Percentiles rank a stretch among this genome's conserved stretches.
These are phyloP conservation scores for Elsinoe batatas DNA, from an alignment of 2,329 filamentous ascomycete genomes.

Conservation along the genomic window DNA sequence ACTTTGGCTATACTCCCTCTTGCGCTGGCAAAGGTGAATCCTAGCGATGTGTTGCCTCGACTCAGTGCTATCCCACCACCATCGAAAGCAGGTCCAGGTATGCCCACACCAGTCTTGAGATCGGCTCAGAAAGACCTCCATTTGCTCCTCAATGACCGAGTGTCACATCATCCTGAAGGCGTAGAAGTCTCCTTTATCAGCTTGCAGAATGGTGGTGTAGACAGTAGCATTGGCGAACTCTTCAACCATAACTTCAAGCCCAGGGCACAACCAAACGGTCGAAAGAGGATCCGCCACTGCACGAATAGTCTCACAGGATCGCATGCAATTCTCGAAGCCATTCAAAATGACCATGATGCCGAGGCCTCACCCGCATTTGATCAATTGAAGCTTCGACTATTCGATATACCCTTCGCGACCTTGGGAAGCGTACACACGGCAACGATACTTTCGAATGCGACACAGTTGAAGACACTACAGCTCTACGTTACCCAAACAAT, in stretches of 20 bases:
- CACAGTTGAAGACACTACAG: constrained; percentile 22
- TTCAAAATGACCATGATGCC: constrained; percentile 31
- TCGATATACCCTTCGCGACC: constrained; percentile 27
- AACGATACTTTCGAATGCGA: constrained; percentile 40
- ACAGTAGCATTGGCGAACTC: constrained; percentile 3
- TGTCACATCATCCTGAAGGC: not conserved
- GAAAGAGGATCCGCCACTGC: not conserved
- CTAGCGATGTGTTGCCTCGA: constrained; percentile 66
- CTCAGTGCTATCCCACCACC: constrained; percentile 37
- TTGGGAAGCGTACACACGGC: constrained; percentile 29
- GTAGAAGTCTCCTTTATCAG: constrained; percentile 11
- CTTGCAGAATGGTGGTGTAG: not conserved
- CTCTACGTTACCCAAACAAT: constrained; percentile 40
- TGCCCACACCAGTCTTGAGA: constrained; percentile 28
- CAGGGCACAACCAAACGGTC: not conserved
- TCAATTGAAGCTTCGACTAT: constrained; percentile 26
- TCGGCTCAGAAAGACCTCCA: constrained; percentile 21
- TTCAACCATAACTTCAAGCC: constrained; percentile 6
- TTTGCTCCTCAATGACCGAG: not conserved
- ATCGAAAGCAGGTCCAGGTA: constrained; percentile 18
- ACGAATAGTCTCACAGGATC: not conserved
- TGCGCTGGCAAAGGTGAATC: constrained; percentile 57
- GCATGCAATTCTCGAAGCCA: constrained; percentile 28
- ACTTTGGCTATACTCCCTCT: not conserved
- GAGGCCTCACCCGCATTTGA: constrained; percentile 30